phyloP scores from a whole-genome alignment of 805 yeast genomes.

The Wickerhamiella qilinensis region DNA sequence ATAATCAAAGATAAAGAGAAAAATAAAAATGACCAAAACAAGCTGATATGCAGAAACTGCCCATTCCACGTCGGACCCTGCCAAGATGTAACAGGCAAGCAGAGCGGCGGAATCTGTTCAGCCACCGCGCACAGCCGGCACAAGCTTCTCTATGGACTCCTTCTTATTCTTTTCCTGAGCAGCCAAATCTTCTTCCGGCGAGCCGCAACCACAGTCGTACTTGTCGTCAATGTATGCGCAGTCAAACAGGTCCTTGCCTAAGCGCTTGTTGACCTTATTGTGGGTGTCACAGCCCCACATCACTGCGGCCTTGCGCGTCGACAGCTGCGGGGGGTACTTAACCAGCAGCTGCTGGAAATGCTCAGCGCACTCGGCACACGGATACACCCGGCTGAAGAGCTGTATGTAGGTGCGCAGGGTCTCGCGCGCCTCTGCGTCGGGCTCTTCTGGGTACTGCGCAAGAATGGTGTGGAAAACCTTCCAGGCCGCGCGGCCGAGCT shows the following conservation, averaged over 20 bases:
- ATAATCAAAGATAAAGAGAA: no score
- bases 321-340: slow-evolving; percentile 72
- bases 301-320: slow-evolving; percentile 64
- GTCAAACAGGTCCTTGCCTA: slow-evolving; percentile 60
- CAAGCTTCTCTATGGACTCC: slow-evolving; percentile 1
- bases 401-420: slow-evolving; percentile 50
- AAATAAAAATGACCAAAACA: no score
- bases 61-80: no score
- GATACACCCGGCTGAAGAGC: slow-evolving; percentile 80
- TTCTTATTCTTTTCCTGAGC: slow-evolving; percentile 21
- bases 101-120: no score
- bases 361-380: slow-evolving; percentile 93
- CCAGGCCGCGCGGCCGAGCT: slow-evolving; percentile 87
- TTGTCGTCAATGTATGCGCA: slow-evolving; percentile 74
- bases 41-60: no score
- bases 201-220: slow-evolving; percentile 93
- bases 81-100: no score
- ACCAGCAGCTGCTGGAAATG: slow-evolving; percentile 61
- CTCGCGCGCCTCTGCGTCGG: slow-evolving; percentile 42
- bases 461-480: slow-evolving; percentile 77
- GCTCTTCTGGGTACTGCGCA: slow-evolving; percentile 81
- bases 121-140: slow-evolving; percentile 3
- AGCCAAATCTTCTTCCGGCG: slow-evolving; percentile 38
- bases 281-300: slow-evolving; percentile 94
- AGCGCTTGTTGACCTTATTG: slow-evolving; percentile 63